Conservation (phyloP, 805 yeast genomes). For the Schwanniomyces vanrijiae region DNA sequence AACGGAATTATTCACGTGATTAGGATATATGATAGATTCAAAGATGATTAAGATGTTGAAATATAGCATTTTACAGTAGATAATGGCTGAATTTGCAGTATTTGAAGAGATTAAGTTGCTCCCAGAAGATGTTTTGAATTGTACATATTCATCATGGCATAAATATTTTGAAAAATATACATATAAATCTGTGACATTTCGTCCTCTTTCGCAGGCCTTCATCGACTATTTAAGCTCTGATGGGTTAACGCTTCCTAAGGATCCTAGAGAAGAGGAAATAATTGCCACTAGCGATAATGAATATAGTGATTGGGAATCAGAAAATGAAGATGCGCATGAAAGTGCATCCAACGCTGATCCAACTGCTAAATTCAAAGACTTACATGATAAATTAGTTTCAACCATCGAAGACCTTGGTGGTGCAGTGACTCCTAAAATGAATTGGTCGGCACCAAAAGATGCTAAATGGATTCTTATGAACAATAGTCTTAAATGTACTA, state of each 20-base stretch:
- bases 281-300: conserved; percentile 54
- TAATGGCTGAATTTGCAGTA: conserved; percentile 21
- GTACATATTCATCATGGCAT: conserved; percentile 38
- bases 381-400: conserved; percentile 53
- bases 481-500: conserved; percentile 69
- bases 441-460: conserved; percentile 97
- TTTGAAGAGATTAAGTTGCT: conserved; percentile 28
- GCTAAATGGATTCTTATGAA: conserved; percentile 88
- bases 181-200: conserved; percentile 22
- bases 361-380: conserved; percentile 50
- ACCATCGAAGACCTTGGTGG: conserved; percentile 50
- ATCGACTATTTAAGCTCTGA: conserved; percentile 31
- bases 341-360: conserved; percentile 37
- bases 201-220: conserved; percentile 34
- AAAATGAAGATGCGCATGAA: conserved; percentile 27
- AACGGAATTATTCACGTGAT: background rate
- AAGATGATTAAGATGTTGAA: background rate
- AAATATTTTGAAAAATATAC: conserved; percentile 18
- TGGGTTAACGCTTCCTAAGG: conserved; percentile 20
- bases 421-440: conserved; percentile 80
- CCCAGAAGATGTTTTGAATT: conserved; percentile 27
- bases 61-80: conserved; percentile 1
- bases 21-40: background rate
- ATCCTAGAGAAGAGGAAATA: conserved; percentile 10
- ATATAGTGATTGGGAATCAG: conserved; percentile 71